Base-by-base conservation (phyloP, 2,329 filamentous ascomycete species). In the Neopestalotiopsis sp. region DNA sequence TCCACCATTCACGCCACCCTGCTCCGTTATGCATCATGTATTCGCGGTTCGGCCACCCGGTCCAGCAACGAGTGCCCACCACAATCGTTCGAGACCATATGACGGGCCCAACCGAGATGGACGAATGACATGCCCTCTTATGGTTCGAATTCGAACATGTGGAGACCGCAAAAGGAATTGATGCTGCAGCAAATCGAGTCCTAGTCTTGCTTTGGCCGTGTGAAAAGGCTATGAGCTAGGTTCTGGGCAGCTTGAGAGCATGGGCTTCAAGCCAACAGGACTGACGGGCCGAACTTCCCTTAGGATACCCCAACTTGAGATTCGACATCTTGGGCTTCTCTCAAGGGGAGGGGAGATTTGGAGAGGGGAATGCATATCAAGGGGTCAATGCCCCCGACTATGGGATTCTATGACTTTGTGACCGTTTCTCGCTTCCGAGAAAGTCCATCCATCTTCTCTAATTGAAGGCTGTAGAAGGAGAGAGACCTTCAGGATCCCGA, bases 1-100 rank as follows among this genome's bases (percentile, higher is more conserved):
- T 65, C 62, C 62, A 65, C 62, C 62, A 65, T n/a, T 65, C 62
- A 65, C 9, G 2, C 62, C 9, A 5, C 62, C 12, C n/a, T 34
- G 40, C 13, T 49, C 20, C 13, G 34, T 6, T 10, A 24, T 49
- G 62, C 62, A 65, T 65, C 38, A 34, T 49, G 40, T 10, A 24
- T 13, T 14, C 5, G 13, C 30, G 14, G 24, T 49, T 65, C 62
- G 62, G 62, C 20, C 24, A 49, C 38, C 62, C 40, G 62, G 62
- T 53, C 62, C 62, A 45, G 42, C 34, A 65, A 38, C 24, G 24
- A 32, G 6, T 34, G 34, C 59, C 59, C 59, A 34, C 59, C 59
- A 42, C 40, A 14, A 62, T 38, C 59, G 59, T 34, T 20, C 32
- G 30, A 62, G 13, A 10, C 59, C 59, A 34, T 34, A 40, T 20